phyloP scores from a whole-genome alignment of 2,329 filamentous ascomycete species.

The Fusarium citri region DNA sequence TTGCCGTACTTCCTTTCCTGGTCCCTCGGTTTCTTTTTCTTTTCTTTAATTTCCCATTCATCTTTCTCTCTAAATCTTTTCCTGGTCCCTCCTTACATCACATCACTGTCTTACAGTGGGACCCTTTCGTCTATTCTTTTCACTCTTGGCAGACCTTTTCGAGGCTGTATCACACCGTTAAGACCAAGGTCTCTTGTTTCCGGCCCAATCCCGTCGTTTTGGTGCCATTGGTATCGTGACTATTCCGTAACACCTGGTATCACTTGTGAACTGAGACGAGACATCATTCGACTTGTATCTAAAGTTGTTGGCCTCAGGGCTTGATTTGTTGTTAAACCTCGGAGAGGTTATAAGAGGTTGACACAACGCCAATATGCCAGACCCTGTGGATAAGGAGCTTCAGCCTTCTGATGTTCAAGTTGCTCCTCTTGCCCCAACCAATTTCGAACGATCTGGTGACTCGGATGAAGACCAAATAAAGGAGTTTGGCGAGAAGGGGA shows the following conservation, averaged over 20 bases:
- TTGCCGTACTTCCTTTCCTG: slow-evolving; percentile 14
- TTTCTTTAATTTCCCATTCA: slow-evolving; percentile 14
- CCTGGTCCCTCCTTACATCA: neutral
- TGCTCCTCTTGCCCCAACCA: slow-evolving; percentile 45
- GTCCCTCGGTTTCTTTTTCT: slow-evolving; percentile 13
- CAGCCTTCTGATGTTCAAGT: slow-evolving; percentile 47
- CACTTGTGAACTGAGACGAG: neutral
- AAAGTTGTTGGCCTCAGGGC: neutral
- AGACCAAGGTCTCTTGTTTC: slow-evolving; percentile 19
- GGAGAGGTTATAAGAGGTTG: slow-evolving; percentile 9
- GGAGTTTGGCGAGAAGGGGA: slow-evolving; percentile 29
- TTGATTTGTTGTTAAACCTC: neutral
- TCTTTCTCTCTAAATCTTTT: neutral
- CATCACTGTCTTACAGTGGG: slow-evolving; percentile 16
- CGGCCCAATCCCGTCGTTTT: slow-evolving; percentile 19
- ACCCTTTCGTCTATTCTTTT: slow-evolving; percentile 8
- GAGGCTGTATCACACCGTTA: slow-evolving; percentile 17
- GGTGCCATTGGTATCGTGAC: slow-evolving; percentile 5
- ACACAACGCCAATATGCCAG: slow-evolving; percentile 42
- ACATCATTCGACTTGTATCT: slow-evolving; percentile 1
- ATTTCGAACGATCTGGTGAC: slow-evolving; percentile 30
- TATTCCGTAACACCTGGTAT: neutral
- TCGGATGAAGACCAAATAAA: slow-evolving; percentile 36
- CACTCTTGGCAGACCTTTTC: slow-evolving; percentile 11
- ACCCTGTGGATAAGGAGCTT: slow-evolving; percentile 45